A percentile compares a stretch with the other conserved stretches of the same genome.
Conservation (phyloP, 2,329 filamentous ascomycete species). For the Coniochaeta sp. region DNA sequence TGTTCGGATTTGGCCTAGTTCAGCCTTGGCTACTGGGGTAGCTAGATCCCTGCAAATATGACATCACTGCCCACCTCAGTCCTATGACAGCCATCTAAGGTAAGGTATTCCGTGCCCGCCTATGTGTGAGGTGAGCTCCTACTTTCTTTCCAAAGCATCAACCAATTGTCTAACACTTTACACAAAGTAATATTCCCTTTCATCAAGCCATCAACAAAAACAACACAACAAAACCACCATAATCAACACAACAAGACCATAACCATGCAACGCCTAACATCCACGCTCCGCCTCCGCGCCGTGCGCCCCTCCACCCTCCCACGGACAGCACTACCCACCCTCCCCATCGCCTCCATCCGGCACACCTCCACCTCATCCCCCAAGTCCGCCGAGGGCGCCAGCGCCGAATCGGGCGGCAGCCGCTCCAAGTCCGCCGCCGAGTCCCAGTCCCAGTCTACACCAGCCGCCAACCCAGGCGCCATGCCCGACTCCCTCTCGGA, state of each 20-base stretch:
- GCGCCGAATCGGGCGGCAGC: constrained; percentile 20
- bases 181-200: no score
- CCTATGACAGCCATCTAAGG: no score
- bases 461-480: constrained; percentile 8
- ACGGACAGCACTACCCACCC: neutral
- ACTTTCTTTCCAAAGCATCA: no score
- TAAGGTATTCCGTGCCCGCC: no score
- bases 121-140: no score
- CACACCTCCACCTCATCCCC: neutral
- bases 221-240: neutral
- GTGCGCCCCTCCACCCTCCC: neutral
- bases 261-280: neutral
- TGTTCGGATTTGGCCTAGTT: no score
- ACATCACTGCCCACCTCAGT: no score
- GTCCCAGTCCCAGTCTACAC: constrained; percentile 15
- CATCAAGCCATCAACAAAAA: no score
- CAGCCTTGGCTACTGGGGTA: no score
- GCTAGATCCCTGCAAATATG: no score
- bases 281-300: neutral
- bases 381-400: constrained; percentile 9
- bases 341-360: neutral
- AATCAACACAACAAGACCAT: neutral
- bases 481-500: constrained; percentile 22
- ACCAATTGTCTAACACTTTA: no score
- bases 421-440: constrained; percentile 29